Conservation (phyloP, 2,329 filamentous ascomycete species). For the Didymella glomerata region DNA sequence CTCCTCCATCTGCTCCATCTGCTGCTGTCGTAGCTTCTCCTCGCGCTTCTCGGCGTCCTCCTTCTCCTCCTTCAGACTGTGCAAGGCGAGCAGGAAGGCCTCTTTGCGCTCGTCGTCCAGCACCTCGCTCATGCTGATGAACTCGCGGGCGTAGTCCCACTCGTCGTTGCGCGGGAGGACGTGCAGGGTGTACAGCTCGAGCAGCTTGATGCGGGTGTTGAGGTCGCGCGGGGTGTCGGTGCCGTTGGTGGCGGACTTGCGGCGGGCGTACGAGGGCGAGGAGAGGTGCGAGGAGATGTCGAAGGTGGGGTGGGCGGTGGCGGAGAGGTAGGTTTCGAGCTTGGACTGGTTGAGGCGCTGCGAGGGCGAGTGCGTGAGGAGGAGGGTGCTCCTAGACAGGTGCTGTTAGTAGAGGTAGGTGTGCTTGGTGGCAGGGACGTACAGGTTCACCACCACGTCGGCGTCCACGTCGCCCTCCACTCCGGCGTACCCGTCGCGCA, state of each 20-base stretch:
- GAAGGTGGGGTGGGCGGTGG: constrained; percentile 75
- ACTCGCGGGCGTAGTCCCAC: constrained; percentile 94
- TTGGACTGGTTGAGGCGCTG: constrained; percentile 86
- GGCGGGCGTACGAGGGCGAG: constrained; percentile 49
- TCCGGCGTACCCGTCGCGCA: constrained; percentile 85
- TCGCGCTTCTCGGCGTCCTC: constrained; percentile 72
- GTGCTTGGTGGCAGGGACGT: constrained; percentile 56
- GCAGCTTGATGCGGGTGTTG: constrained; percentile 84
- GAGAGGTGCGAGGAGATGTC: constrained; percentile 73
- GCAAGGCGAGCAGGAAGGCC: constrained; percentile 84
- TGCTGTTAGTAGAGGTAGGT: too few relatives aligned
- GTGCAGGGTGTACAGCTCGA: constrained; percentile 94
- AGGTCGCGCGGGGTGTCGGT: constrained; percentile 86
- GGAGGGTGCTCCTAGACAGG: constrained; percentile 64
- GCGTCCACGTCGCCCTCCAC: constrained; percentile 90
- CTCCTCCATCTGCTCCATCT: constrained; percentile 63
- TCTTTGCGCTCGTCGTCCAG: constrained; percentile 92
- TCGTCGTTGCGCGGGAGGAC: constrained; percentile 92
- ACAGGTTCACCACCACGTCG: constrained; percentile 92
- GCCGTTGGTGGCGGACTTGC: constrained; percentile 59
- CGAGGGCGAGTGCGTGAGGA: constrained; percentile 86
- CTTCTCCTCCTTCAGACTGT: constrained; percentile 84
- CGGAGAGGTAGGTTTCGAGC: constrained; percentile 87
- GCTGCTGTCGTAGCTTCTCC: constrained; percentile 68
- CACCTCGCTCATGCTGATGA: constrained; percentile 84